phyloP scores from a whole-genome alignment of 2,329 filamentous ascomycete species.

The Arachnomyces sp. region DNA sequence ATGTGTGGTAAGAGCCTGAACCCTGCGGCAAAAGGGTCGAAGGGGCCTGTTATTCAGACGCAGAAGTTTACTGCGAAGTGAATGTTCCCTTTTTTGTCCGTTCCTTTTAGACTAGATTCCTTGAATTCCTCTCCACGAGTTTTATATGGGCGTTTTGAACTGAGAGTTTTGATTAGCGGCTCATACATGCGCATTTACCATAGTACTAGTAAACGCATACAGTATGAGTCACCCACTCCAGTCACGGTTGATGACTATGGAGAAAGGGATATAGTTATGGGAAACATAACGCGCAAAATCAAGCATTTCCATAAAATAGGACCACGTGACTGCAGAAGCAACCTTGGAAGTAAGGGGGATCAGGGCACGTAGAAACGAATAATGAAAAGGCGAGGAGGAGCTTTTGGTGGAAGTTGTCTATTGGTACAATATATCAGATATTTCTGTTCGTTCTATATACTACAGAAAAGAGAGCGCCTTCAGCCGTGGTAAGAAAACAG shows the following conservation, averaged over 20 bases:
- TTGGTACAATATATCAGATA: slow-evolving; percentile 32
- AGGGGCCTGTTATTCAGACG: slow-evolving; percentile 48
- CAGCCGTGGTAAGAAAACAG: too few relatives aligned
- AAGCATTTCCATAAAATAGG: too few relatives aligned
- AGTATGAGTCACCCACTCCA: not conserved
- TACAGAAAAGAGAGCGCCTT: slow-evolving; percentile 1
- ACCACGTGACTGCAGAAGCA: too few relatives aligned
- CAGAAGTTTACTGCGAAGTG: slow-evolving; percentile 59
- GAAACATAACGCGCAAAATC: too few relatives aligned
- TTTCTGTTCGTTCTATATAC: slow-evolving; percentile 19
- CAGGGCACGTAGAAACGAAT: too few relatives aligned
- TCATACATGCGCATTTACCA: not conserved
- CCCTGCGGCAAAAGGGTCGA: slow-evolving; percentile 38
- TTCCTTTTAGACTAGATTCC: too few relatives aligned
- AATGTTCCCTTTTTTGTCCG: too few relatives aligned
- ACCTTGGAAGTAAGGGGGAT: too few relatives aligned
- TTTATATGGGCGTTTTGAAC: not conserved
- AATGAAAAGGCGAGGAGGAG: too few relatives aligned
- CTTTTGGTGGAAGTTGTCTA: slow-evolving; percentile 17
- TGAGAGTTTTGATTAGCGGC: not conserved
- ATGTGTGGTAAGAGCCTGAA: slow-evolving; percentile 54
- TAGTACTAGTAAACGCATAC: not conserved
- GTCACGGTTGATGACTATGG: too few relatives aligned
- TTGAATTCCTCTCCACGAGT: not conserved
- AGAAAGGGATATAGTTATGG: too few relatives aligned